Evolutionary conservation across 257 asterid species (phyloP).

Genomic region (Primulina tabacum): DNA sequence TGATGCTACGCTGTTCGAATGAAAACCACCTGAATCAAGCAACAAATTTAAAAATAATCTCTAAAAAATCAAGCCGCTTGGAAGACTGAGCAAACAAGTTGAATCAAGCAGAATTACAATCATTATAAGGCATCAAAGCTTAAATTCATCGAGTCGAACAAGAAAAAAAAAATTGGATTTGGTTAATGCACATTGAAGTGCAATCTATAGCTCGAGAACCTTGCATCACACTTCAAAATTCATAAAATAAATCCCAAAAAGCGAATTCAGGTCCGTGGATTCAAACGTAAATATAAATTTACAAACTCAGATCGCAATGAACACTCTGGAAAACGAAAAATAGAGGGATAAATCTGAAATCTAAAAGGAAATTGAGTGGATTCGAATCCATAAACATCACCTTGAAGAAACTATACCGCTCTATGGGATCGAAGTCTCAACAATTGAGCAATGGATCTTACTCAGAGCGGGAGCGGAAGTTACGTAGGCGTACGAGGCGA

Average conservation of each 20-base stretch:
- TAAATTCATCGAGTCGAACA: no score
- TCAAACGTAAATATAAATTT: neutral
- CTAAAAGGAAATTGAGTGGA: neutral
- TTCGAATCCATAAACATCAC: slow-evolving; percentile 32
- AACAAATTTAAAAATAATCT: no score
- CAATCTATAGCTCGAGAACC: neutral
- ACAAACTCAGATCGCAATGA: neutral
- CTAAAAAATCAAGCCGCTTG: neutral
- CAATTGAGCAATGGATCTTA: slow-evolving; percentile 22
- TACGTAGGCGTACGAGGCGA: slow-evolving; percentile 49
- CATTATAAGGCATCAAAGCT: no score
- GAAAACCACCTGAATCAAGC: slow-evolving; percentile 28
- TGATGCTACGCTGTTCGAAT: slow-evolving; percentile 24
- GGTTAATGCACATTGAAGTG: neutral
- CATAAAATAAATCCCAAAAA: neutral
- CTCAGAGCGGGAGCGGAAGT: neutral
- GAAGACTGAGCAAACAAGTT: neutral
- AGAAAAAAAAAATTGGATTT: neutral
- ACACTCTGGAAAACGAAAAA: no score
- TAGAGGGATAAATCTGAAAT: neutral
- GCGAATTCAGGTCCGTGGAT: no score
- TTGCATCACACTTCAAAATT: neutral
- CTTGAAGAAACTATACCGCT: slow-evolving; percentile 25
- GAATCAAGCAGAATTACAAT: neutral
- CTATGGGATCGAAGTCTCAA: slow-evolving; percentile 17